Evolutionary conservation across 495 filamentous ascomycete genomes (phyloP), one percentile per base, ranked within the genome.

Genomic region (Peziza echinospora): DNA sequence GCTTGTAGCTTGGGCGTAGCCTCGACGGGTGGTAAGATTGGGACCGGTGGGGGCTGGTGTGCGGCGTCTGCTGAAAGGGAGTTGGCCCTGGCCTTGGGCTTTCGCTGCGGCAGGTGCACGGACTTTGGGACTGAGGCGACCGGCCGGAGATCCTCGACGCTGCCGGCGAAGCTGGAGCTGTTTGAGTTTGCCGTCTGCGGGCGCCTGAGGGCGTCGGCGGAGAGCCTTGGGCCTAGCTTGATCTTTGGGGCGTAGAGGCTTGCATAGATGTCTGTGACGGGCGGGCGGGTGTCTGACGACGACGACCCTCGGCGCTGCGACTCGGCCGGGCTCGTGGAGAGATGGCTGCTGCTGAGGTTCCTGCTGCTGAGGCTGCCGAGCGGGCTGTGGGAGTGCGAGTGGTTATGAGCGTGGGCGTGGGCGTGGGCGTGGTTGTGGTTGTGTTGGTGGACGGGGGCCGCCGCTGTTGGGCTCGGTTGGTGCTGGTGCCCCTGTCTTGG

Each of bases 201-300:
- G 30, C 80, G 70, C 40, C 76, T 73, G 48, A 60, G 70, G 23
- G 67, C 64, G 51, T 91, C 84, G 21, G 78, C 64, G 3, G 80
- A 82, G 44, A 83, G 84, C 43, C 85, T 72, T 17, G 85, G 85
- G 7, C 80, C 85, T 23, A 87, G 71, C 56, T 84, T 91, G 47
- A 89, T 75, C 30, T 64, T 65, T 51, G 71, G 71, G 0, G 62
- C 61, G 48, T 73, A 71, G 17, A 63, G 65, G 41, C 70, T 68
- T 30, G 64, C 68, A 51, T 80, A 75, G 16, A 78, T 54, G 40
- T 86, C 82, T 8, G 70, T 64, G 25, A 71, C 57, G 5, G 66
- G 68, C 22, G 72, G 71, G 21, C 82, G 68, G 19, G 72, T 64
- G 9, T 80, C 78, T 51, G 82, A 77, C 0, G 78, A 77, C 10